phyloP scores from a whole-genome alignment of 768 basidiomycete species.

The Suillus lakei region DNA sequence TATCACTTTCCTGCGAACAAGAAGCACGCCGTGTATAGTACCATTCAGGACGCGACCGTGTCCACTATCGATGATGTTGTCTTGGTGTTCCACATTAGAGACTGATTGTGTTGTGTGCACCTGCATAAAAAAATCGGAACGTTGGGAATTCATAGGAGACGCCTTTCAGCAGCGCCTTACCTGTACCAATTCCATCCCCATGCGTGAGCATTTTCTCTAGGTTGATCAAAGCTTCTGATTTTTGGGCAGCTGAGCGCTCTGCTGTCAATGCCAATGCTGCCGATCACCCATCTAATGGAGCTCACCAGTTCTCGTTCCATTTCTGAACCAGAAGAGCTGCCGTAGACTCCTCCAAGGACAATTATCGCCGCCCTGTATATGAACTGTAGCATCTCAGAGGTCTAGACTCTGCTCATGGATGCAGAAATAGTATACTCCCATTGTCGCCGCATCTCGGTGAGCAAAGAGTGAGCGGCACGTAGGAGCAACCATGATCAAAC shows the following conservation, averaged over 20 bases:
- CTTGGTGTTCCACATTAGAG: constrained; percentile 29
- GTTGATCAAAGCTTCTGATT: not conserved
- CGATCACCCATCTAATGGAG: constrained; percentile 43
- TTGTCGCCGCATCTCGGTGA: constrained; percentile 38
- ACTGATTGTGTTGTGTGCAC: constrained; percentile 32
- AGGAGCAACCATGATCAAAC: not conserved
- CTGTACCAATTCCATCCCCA: constrained; percentile 41
- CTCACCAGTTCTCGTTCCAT: constrained; percentile 23
- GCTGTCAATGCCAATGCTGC: constrained; percentile 39
- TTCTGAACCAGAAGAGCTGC: constrained; percentile 39
- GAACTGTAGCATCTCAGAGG: constrained; percentile 42
- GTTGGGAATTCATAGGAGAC: constrained; percentile 54
- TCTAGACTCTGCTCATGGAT: constrained; percentile 41
- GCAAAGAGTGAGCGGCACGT: constrained; percentile 32
- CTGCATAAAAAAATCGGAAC: constrained; percentile 36
- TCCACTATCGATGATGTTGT: constrained; percentile 26
- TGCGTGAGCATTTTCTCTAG: constrained; percentile 13
- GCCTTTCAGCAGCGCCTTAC: constrained; percentile 44
- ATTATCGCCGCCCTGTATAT: constrained; percentile 47
- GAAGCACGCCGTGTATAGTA: constrained; percentile 13
- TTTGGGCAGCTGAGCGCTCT: constrained; percentile 11
- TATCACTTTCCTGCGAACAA: constrained; percentile 13
- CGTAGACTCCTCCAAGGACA: constrained; percentile 52
- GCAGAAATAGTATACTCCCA: constrained; percentile 40
- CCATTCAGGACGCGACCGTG: constrained; percentile 29